Evolutionary conservation across 345 rosid species (phyloP), one percentile per base, ranked within the genome.

Genomic region (Acer campestre): DNA sequence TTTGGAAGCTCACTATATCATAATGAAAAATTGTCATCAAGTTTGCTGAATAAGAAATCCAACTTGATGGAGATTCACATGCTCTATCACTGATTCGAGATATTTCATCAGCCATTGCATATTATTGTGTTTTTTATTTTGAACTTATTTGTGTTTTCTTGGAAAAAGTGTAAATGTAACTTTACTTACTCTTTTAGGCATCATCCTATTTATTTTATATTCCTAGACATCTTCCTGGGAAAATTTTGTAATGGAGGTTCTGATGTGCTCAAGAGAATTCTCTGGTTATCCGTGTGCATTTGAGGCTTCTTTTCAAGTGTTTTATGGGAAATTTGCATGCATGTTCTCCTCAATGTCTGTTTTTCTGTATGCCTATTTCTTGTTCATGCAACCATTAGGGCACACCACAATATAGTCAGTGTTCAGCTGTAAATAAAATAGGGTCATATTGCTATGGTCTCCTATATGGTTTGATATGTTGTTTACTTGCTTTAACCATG

Each of bases 401-500:
- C 25, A 9, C 3, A 3, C 25, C 22, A 59, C 27, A 6, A 16
- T 59, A 22, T 59, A 27, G 20, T 18, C 29, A 23, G 27, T 64
- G 35, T 27, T 61, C 59, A 17, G 14, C 67, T 20, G 68, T 62
- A 58, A 40, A 42, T 14, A 22, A 40, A 35, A 71, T 6, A 44
- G 3, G 48, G 10, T 63, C 46, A 38, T 27, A 23, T 23, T 46
- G 14, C 63, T 12, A 62, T 61, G 75, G 63, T 67, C 35, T 67
- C 59, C 44, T 4, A 55, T 56, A 35, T 35, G 22, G 27, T 23
- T 10, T 18, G 10, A 71, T 42, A 4, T 53, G 18, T 23, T 17
- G 29, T 70, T 38, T 18, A 17, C 40, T 74, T 78, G 63, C 20
- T 55, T 75, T 74, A 38, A 62, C 66, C 49, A 46, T 71, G 65